A percentile compares a stretch with the other conserved stretches of the same genome.
Evolutionary conservation across 768 basidiomycete genomes (phyloP).

Genomic region (Phaffia australis): DNA sequence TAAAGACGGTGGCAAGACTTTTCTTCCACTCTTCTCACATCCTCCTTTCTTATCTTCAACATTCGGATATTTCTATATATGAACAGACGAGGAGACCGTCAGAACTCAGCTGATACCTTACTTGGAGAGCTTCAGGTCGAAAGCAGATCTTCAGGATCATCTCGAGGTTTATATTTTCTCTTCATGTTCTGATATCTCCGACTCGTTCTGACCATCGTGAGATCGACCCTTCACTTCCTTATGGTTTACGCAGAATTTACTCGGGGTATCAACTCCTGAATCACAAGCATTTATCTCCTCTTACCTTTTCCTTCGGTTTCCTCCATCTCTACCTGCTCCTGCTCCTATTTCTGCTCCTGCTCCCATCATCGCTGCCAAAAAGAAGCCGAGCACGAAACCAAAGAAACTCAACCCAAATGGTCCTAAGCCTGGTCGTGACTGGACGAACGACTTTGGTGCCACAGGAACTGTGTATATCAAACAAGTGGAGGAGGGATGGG

Average conservation of each 20-base stretch:
- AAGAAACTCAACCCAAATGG: constrained; percentile 4
- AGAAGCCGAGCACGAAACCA: background rate
- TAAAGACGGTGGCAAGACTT: too few relatives aligned
- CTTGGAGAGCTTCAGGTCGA: background rate
- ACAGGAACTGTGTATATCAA: background rate
- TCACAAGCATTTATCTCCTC: too few relatives aligned
- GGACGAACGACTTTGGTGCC: constrained; percentile 3
- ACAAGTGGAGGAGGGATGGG: background rate
- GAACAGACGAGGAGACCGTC: constrained; percentile 16
- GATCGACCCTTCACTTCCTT: background rate
- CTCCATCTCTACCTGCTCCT: constrained; percentile 5
- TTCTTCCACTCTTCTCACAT: too few relatives aligned
- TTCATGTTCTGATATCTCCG: too few relatives aligned
- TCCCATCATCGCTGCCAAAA: background rate
- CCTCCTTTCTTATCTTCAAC: background rate
- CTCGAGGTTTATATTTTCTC: background rate
- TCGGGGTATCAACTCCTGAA: constrained; percentile 1
- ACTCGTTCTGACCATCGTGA: background rate
- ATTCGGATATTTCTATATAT: background rate
- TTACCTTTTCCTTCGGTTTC: background rate
- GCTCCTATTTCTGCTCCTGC: background rate
- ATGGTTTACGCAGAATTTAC: constrained; percentile 1
- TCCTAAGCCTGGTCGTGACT: constrained; percentile 5
- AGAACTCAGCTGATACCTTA: constrained; percentile 8
- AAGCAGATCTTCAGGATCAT: background rate